phyloP scores from a whole-genome alignment of 108 stramenopile genomes.

The Aurantiochytrium sp. region DNA sequence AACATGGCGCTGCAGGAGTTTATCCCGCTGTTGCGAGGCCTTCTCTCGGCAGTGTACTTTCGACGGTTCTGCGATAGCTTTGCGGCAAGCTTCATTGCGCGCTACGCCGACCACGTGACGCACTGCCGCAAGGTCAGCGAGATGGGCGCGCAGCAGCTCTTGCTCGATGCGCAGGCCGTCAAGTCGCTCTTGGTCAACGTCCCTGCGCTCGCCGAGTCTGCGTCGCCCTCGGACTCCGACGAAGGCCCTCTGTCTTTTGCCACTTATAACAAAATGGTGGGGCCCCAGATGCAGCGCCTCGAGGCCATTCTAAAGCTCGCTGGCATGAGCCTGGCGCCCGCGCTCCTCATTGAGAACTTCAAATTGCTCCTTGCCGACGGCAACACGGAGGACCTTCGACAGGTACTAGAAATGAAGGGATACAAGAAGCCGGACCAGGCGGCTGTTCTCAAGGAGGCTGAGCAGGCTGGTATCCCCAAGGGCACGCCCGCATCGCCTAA shows the following conservation, averaged over 20 bases:
- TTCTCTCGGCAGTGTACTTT: slow-evolving; percentile 73
- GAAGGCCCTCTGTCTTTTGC: slow-evolving; percentile 67
- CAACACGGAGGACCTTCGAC: neutral
- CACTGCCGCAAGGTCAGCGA: slow-evolving; percentile 81
- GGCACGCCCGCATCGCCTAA: too few species aligned
- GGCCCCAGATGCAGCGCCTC: slow-evolving; percentile 80
- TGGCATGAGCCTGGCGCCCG: slow-evolving; percentile 42
- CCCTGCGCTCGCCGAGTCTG: slow-evolving; percentile 43
- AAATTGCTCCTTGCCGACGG: neutral
- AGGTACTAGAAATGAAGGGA: neutral
- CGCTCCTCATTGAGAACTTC: slow-evolving; percentile 16
- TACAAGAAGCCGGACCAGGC: neutral
- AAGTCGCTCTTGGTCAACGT: slow-evolving; percentile 85
- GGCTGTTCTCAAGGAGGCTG: neutral
- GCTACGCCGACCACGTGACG: slow-evolving; percentile 67
- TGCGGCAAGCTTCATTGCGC: slow-evolving; percentile 68
- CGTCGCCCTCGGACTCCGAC: slow-evolving; percentile 41
- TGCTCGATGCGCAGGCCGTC: slow-evolving; percentile 92
- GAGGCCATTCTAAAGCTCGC: slow-evolving; percentile 94
- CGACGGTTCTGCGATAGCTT: slow-evolving; percentile 93
- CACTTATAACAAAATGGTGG: slow-evolving; percentile 88
- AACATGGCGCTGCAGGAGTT: slow-evolving; percentile 72
- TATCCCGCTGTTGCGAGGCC: slow-evolving; percentile 60
- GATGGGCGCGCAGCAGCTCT: slow-evolving; percentile 84
- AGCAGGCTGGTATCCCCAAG: slow-evolving; percentile 7